phyloP scores from a whole-genome alignment of 768 basidiomycete species.

The Melanogaster broomeanus region DNA sequence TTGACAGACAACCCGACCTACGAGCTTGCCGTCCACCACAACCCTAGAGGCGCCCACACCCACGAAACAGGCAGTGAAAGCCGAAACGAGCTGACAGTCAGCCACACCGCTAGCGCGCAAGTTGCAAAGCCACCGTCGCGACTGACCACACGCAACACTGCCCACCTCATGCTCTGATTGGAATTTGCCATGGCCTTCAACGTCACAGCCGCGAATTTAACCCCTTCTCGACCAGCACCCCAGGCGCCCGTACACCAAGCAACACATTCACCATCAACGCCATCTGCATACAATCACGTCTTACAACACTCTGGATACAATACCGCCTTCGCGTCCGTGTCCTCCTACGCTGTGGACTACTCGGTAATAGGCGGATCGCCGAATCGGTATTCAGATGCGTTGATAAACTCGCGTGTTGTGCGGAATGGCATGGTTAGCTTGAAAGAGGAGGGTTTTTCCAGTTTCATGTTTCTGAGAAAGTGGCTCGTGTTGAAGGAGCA shows the following conservation, averaged over 20 bases:
- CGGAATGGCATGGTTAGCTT: slow-evolving; percentile 76
- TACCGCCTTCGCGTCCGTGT: slow-evolving; percentile 56
- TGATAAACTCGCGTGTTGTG: slow-evolving; percentile 48
- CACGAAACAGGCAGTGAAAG: neutral
- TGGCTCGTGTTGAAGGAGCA: slow-evolving; percentile 87
- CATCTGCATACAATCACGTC: slow-evolving; percentile 36
- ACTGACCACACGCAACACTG: neutral
- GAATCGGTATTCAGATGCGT: slow-evolving; percentile 45
- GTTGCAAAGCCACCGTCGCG: neutral
- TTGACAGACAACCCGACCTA: neutral
- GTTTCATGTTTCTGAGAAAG: slow-evolving; percentile 89
- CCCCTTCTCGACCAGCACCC: slow-evolving; percentile 78
- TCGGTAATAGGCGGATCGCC: slow-evolving; percentile 84
- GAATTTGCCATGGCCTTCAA: slow-evolving; percentile 47
- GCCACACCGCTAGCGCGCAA: neutral
- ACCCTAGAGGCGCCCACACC: neutral
- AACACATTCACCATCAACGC: slow-evolving; percentile 35
- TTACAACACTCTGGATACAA: slow-evolving; percentile 60
- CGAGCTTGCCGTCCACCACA: slow-evolving; percentile 7
- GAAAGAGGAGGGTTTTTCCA: slow-evolving; percentile 93
- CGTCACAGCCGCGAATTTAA: slow-evolving; percentile 60
- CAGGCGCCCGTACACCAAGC: slow-evolving; percentile 59
- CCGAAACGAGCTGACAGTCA: neutral
- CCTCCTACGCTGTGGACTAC: slow-evolving; percentile 68
- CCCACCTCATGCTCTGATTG: slow-evolving; percentile 17